A percentile compares a stretch with the other conserved stretches of the same genome.
phyloP scores from a whole-genome alignment of 208 protist species.

The Trypanosoma caninum region DNA sequence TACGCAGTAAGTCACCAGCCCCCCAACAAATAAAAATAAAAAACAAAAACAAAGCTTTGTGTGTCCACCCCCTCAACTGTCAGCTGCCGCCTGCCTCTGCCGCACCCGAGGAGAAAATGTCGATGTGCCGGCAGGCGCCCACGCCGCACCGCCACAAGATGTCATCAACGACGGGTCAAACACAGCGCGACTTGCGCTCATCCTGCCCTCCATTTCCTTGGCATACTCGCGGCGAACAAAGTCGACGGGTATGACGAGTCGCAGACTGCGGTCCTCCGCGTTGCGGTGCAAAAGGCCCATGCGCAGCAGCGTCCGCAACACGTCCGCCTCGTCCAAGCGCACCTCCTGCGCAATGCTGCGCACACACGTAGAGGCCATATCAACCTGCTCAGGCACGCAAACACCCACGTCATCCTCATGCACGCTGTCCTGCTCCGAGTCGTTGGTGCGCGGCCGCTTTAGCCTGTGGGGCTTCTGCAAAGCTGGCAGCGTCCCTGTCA shows the following conservation, averaged over 20 bases:
- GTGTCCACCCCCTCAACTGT: too few species aligned
- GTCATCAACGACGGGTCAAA: conserved; percentile 45
- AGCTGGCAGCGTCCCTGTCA: neutral
- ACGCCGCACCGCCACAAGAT: neutral
- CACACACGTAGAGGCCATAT: conserved; percentile 1
- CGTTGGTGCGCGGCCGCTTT: conserved; percentile 3
- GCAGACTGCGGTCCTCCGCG: conserved; percentile 55
- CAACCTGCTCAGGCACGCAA: conserved; percentile 18
- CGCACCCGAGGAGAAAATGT: neutral
- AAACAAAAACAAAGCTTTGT: too few species aligned
- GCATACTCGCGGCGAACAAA: conserved; percentile 47
- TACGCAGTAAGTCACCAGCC: too few species aligned
- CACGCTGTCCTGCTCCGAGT: neutral
- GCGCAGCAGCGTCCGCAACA: conserved; percentile 57
- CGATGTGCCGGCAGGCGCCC: too few species aligned
- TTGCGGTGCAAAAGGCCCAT: conserved; percentile 81
- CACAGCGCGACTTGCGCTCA: conserved; percentile 25
- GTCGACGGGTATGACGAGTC: conserved; percentile 53
- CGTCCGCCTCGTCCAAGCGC: conserved; percentile 75
- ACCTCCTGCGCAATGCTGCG: conserved; percentile 47
- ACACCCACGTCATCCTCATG: conserved; percentile 14
- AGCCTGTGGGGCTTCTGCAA: neutral
- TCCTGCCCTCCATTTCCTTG: conserved; percentile 22
- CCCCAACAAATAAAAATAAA: too few species aligned
- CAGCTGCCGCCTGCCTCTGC: neutral